phyloP scores from a whole-genome alignment of 108 stramenopile genomes.

The Skeletonema marinoi region DNA sequence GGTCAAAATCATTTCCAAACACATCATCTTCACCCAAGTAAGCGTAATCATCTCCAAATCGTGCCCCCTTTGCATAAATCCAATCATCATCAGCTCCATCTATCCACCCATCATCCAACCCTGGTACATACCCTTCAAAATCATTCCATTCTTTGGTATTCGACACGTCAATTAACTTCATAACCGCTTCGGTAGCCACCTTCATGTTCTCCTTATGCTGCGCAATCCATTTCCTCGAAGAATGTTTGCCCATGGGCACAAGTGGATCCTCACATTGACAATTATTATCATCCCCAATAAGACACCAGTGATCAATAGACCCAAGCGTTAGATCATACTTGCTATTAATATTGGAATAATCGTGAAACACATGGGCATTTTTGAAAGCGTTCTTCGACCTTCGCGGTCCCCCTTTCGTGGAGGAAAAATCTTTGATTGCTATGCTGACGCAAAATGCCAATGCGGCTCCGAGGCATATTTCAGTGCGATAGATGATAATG shows the following conservation, averaged over 20 bases:
- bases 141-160: neutral
- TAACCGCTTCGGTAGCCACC: constrained; percentile 33
- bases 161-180: constrained; percentile 1
- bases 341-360: constrained; percentile 50
- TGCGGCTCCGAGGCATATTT: constrained; percentile 25
- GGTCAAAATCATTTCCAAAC: neutral
- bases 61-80: constrained; percentile 32
- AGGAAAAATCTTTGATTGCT: constrained; percentile 11
- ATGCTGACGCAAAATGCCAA: constrained; percentile 30
- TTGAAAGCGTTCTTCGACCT: constrained; percentile 20
- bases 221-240: constrained; percentile 42
- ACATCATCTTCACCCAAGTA: constrained; percentile 1
- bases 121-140: constrained; percentile 6
- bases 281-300: constrained; percentile 49
- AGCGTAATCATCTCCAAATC: constrained; percentile 25
- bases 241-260: constrained; percentile 32
- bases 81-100: constrained; percentile 46
- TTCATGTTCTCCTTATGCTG: constrained; percentile 57
- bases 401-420: neutral
- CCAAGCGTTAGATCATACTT: constrained; percentile 61
- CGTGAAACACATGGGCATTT: constrained; percentile 37
- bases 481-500: constrained; percentile 48
- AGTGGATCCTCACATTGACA: constrained; percentile 70
- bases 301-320: constrained; percentile 74
- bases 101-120: constrained; percentile 37